Percentiles rank a stretch among this genome's conserved stretches.
Conservation (phyloP, 371 early-diverging fungal genomes). For the Rhizopus sp. region DNA sequence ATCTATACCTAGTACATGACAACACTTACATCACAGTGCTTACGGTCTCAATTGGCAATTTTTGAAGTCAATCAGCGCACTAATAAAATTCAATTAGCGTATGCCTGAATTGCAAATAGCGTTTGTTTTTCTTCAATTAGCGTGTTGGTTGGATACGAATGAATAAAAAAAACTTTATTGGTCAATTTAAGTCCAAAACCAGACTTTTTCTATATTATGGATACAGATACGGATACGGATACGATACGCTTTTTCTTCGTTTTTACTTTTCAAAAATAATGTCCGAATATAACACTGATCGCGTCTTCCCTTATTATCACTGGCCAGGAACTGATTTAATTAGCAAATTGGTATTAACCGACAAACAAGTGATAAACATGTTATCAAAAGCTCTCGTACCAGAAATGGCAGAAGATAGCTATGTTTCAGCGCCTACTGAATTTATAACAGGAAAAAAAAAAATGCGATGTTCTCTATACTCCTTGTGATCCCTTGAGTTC, state of each 20-base stretch:
- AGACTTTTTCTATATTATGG: no score
- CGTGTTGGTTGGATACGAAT: no score
- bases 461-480: conserved; percentile 5
- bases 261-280: conserved; percentile 8
- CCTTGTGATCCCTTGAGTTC: conserved; percentile 5
- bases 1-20: no score
- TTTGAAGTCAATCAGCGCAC: no score
- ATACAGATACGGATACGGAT: no score
- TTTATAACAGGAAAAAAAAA: conserved; percentile 19
- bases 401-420: conserved; percentile 18
- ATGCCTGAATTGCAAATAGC: no score
- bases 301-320: conserved; percentile 1
- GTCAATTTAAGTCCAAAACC: no score
- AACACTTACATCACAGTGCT: no score
- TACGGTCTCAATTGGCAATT: no score
- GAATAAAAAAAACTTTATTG: no score
- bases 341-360: conserved; percentile 13
- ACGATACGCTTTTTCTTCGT: conserved; percentile 12
- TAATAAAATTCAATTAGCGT: no score
- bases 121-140: no score
- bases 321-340: conserved; percentile 17
- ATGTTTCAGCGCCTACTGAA: conserved; percentile 12
- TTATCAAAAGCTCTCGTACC: conserved; percentile 15
- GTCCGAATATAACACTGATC: conserved; percentile 3
- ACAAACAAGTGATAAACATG: conserved; percentile 11